Base-by-base conservation (phyloP, 805 yeast genomes). In the Yarrowia bubula region DNA sequence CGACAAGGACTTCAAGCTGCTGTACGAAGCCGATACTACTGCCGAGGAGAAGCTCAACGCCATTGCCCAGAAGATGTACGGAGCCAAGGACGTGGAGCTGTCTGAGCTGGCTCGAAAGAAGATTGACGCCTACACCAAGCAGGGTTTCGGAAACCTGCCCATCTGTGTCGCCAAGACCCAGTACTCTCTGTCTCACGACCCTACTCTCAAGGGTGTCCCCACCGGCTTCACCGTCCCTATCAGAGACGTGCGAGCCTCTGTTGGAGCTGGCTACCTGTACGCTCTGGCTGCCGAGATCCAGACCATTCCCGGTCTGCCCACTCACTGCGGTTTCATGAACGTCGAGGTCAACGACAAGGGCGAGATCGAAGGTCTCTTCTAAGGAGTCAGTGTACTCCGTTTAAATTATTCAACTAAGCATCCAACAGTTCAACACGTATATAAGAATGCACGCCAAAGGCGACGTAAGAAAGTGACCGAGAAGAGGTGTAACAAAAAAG, bases 111-210 rank as follows among this genome's bases (percentile, higher is more conserved):
- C 98, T 43, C 84, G 84, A 71, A 80, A 84, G 72, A 92, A 92
- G 79, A 86, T 93, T 70, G 92, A 87, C 68, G 83, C 86, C 67
- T 92, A 91, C 80, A 87, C 91, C 41, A 76, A 81, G 61, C 97
- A 92, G 81, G 98, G 98, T 4, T 92, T 88, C 76, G 92, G 87
- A 70, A 84, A 91, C 73, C 80, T 93, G 74, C 99, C 99, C 66
- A 88, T 93, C 72, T 93, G 99, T 79, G 89, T 93, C 72, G 99
- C 99, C 64, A 93, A 93, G 82, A 93, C 99, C 1, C 99, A 93
- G 78, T 93, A 93, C 82, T 91, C 97, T 0, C 81, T 93, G 70
- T 92, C 98, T 5, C 98, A 92, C 75, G 98, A 93, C 78, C 92
- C 98, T 51, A 80, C 85, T 41, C 83, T 95, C 76, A 92, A 92